Evolutionary conservation across 331 rosid species (phyloP).

Genomic region (Acacia pycnantha): DNA sequence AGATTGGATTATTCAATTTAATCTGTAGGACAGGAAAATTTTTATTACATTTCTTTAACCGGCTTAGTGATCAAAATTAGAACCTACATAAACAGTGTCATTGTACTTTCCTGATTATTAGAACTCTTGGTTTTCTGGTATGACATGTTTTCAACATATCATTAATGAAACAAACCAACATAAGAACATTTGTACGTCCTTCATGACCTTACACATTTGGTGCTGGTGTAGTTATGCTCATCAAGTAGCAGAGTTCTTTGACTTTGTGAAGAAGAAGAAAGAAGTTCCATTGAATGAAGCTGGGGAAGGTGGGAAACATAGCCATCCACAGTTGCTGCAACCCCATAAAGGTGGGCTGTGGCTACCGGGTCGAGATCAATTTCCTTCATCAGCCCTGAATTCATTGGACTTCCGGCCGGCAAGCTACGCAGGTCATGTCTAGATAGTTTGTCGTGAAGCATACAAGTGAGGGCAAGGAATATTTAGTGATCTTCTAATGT

Average conservation of each 20-base stretch:
- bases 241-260: constrained; percentile 92
- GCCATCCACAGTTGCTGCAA: constrained; percentile 57
- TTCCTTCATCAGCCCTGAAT: constrained; percentile 56
- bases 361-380: constrained; percentile 68
- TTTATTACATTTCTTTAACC: not conserved
- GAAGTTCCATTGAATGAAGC: constrained; percentile 48
- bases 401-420: constrained; percentile 67
- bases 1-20: not conserved
- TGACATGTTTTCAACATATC: not conserved
- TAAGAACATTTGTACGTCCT: not conserved
- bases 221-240: constrained; percentile 79
- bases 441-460: constrained; percentile 34
- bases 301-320: constrained; percentile 37
- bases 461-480: not conserved
- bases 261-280: constrained; percentile 84
- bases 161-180: not conserved
- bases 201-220: not conserved
- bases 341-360: constrained; percentile 67
- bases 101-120: not conserved
- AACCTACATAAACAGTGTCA: not conserved
- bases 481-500: not conserved
- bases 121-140: not conserved
- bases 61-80: not conserved
- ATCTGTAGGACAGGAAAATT: not conserved
- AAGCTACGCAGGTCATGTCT: constrained; percentile 70